Evolutionary conservation across 495 filamentous ascomycete species (phyloP), one percentile per base, ranked within the genome.

Genomic region (Arthonia radiata): DNA sequence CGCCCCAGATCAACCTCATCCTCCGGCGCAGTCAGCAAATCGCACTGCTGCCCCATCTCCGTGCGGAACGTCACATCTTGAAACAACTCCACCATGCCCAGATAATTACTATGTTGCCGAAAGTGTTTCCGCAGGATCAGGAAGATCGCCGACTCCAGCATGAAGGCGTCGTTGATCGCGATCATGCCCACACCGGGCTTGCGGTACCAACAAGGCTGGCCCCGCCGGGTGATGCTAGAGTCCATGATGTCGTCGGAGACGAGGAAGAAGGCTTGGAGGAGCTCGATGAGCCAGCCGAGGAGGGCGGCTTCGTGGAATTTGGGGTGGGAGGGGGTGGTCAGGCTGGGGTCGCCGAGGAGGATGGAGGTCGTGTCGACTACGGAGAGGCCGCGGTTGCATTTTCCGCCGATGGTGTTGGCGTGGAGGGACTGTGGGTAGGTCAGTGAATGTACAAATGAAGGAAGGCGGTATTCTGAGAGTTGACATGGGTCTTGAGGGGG

Each of bases 241-340:
- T 97, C 86, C 86, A 97, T 97, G 38, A 94, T 91, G 51, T 97
- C 86, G 50, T 97, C 86, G 34, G 79, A 80, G 38, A 97, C 86
- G 27, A 97, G 65, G 64, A 97, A 97, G 65, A 90, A 93, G 31
- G 86, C 83, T 57, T 97, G 86, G 18, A 97, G 73, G 19, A 97
- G 59, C 61, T 97, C 86, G 36, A 82, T 90, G 55, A 92, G 64
- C 86, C 86, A 97, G 32, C 86, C 86, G 25, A 97, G 62, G 11
- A 74, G 69, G 22, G 78, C 74, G 28, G 82, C 55, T n/a, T n/a
- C n/a, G 28, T 71, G 52, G 56, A 81, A 78, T 56, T 78, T 82
- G 48, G 92, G 74, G 19, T 6, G 11, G 6, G 19, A 22, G 30
- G 89, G 65, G 18, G 68, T 55, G 27, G 56, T 62, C 30, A 92